A percentile compares a stretch with the other conserved stretches of the same genome.
phyloP scores from a whole-genome alignment of 345 rosid genomes.

The Durio zibethinus region DNA sequence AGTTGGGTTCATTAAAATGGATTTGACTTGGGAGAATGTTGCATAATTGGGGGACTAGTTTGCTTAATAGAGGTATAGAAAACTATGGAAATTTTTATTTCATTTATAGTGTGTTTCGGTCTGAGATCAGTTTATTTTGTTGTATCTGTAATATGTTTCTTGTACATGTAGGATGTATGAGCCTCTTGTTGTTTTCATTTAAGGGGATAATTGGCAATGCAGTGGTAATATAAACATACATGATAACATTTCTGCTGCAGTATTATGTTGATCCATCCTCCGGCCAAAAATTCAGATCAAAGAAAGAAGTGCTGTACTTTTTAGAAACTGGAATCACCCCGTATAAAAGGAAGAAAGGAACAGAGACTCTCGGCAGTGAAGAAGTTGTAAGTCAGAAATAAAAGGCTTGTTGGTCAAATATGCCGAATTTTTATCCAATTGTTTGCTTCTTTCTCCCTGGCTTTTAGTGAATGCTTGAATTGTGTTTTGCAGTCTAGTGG shows the following conservation, averaged over 20 bases:
- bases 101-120: background rate
- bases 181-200: background rate
- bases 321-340: background rate
- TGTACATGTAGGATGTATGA: background rate
- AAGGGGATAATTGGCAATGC: background rate
- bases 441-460: background rate
- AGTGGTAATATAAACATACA: background rate
- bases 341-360: background rate
- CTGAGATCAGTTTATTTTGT: background rate
- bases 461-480: background rate
- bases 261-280: conserved; percentile 10
- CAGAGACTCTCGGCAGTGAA: background rate
- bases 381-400: background rate
- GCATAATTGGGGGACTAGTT: background rate
- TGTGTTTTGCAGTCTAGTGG: conserved; percentile 27
- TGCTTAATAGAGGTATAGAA: background rate
- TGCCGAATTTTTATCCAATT: background rate
- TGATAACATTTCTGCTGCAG: background rate
- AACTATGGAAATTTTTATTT: background rate
- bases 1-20: background rate
- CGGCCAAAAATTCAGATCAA: conserved; percentile 2
- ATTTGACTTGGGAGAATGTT: background rate
- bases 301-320: conserved; percentile 13
- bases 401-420: background rate
- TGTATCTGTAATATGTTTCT: background rate